Evolutionary conservation across 768 basidiomycete genomes (phyloP).

Genomic region (Lanmaoa pseudosensibilis): DNA sequence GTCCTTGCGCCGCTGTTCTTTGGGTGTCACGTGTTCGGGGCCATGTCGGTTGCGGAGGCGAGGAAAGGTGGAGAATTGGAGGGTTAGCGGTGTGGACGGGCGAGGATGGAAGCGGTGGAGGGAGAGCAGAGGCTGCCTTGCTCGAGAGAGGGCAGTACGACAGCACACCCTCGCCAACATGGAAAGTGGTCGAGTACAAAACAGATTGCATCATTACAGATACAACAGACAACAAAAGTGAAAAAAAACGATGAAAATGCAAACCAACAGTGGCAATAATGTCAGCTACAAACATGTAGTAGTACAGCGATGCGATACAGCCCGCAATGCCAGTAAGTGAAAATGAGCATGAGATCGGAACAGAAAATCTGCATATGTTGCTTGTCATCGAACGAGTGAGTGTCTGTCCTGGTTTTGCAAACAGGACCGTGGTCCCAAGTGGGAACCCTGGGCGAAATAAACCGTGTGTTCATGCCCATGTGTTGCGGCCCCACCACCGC

Average conservation of each 20-base stretch:
- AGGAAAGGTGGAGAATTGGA: slow-evolving; percentile 21
- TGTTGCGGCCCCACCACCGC: slow-evolving; percentile 64
- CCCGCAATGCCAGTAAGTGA: slow-evolving; percentile 4
- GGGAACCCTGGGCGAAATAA: neutral
- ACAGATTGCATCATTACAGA: neutral
- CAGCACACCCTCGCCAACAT: slow-evolving; percentile 28
- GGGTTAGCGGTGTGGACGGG: neutral
- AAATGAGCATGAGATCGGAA: slow-evolving; percentile 8
- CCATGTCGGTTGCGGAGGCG: slow-evolving; percentile 14
- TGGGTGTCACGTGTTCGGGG: slow-evolving; percentile 16
- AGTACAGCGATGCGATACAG: slow-evolving; percentile 23
- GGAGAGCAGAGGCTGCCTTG: slow-evolving; percentile 6
- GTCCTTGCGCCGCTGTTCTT: slow-evolving; percentile 70
- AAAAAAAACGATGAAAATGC: neutral
- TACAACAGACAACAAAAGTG: neutral
- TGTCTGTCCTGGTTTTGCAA: neutral
- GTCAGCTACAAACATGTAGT: slow-evolving; percentile 18
- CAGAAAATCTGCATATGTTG: slow-evolving; percentile 5
- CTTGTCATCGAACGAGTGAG: neutral
- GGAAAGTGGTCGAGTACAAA: neutral
- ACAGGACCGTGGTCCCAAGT: neutral
- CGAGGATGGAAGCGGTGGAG: slow-evolving; percentile 5
- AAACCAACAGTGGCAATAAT: neutral
- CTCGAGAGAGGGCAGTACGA: slow-evolving; percentile 23
- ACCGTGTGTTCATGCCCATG: slow-evolving; percentile 37